Conservation (phyloP, 2,329 filamentous ascomycete species). For the Elsinoe australis region DNA sequence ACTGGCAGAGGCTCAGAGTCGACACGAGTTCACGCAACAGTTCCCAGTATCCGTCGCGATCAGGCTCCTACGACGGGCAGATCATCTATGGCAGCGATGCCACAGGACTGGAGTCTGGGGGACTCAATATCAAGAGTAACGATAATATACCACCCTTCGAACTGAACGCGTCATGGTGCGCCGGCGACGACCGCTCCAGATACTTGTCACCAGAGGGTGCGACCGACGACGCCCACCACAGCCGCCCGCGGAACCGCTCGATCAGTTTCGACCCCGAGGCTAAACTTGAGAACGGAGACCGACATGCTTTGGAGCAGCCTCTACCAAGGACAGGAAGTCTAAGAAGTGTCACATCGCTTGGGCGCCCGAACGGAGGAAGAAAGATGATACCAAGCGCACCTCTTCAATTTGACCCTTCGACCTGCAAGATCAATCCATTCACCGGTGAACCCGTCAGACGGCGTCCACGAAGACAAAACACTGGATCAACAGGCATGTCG, state of each 20-base stretch:
- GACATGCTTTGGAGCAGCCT: slow-evolving; percentile 33
- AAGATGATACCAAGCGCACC: slow-evolving; percentile 12
- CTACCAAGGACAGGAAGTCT: slow-evolving; percentile 27
- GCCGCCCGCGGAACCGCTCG: slow-evolving; percentile 29
- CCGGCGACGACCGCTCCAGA: slow-evolving; percentile 4
- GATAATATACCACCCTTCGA: slow-evolving; percentile 10
- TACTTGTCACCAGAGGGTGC: slow-evolving; percentile 6
- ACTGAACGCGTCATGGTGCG: slow-evolving; percentile 7
- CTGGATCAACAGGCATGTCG: slow-evolving; percentile 16
- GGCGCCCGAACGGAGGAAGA: slow-evolving; percentile 11
- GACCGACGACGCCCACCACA: slow-evolving; percentile 2
- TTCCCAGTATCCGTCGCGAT: slow-evolving; percentile 10
- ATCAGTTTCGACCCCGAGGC: slow-evolving; percentile 37
- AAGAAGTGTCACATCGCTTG: slow-evolving; percentile 6
- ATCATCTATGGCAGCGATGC: slow-evolving; percentile 9
- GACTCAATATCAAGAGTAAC: slow-evolving; percentile 16
- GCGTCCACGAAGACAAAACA: slow-evolving; percentile 19
- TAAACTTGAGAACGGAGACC: slow-evolving; percentile 35
- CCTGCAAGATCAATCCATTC: slow-evolving; percentile 20
- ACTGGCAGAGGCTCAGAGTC: slow-evolving; percentile 12
- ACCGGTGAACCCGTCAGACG: slow-evolving; percentile 19
- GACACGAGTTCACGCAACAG: slow-evolving; percentile 9
- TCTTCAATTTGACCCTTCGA: neutral
- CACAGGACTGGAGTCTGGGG: slow-evolving; percentile 16
- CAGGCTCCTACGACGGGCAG: slow-evolving; percentile 13